These are phyloP conservation scores for Viridothelium virens DNA, from an alignment of 495 filamentous ascomycete species.

Conservation along the genomic window DNA sequence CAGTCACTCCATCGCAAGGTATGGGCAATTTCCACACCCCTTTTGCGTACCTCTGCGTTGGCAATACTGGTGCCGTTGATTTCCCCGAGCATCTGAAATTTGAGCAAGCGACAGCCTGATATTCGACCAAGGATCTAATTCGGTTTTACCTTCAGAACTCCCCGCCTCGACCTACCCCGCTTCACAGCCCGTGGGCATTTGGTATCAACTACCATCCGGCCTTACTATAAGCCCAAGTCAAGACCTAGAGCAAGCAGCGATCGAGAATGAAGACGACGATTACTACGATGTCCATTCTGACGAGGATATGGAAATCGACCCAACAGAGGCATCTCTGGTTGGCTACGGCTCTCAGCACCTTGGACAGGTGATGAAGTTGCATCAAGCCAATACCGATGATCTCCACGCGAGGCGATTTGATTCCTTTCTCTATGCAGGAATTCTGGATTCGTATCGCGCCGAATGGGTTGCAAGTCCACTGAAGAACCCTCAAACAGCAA, in stretches of 20 bases:
- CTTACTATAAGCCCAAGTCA: conserved; percentile 29
- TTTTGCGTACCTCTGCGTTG: conserved; percentile 10
- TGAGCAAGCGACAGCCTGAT: conserved; percentile 7
- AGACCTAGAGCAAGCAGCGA: conserved; percentile 32
- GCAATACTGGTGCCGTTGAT: background rate
- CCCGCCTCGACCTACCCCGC: background rate
- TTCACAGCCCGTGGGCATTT: conserved; percentile 11
- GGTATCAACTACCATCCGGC: conserved; percentile 8
- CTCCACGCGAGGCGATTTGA: conserved; percentile 51
- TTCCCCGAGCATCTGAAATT: background rate
- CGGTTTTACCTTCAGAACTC: background rate
- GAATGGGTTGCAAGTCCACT: conserved; percentile 70
- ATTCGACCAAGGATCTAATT: conserved; percentile 2
- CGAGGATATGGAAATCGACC: conserved; percentile 53
- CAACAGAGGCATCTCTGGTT: conserved; percentile 37
- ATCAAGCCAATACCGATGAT: conserved; percentile 45
- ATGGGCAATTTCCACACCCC: conserved; percentile 1
- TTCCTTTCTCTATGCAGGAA: conserved; percentile 58
- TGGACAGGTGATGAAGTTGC: conserved; percentile 39
- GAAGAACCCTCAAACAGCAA: conserved; percentile 72
- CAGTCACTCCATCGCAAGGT: conserved; percentile 11
- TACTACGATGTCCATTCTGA: conserved; percentile 60
- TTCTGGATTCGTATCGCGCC: conserved; percentile 72
- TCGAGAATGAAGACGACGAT: conserved; percentile 50
- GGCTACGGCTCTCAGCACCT: conserved; percentile 32